phyloP scores from a whole-genome alignment of 345 rosid species.

The Hibiscus syriacus region DNA sequence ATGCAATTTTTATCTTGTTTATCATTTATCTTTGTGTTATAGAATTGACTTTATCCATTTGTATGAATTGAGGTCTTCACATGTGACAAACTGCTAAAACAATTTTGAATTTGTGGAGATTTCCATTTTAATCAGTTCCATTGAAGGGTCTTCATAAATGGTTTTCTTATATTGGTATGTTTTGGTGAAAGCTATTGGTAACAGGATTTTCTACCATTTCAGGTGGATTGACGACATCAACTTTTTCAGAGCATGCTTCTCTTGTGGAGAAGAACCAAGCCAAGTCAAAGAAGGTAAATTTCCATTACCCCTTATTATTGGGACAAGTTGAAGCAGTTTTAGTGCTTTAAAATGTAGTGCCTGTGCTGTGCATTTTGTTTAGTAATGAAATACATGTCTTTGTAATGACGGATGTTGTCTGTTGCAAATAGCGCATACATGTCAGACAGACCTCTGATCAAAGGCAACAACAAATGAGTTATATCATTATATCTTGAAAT shows the following conservation, averaged over 20 bases:
- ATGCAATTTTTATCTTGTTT: no score
- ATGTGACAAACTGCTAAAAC: not conserved
- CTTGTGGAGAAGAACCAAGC: conserved; percentile 73
- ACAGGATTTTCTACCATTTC: conserved; percentile 12
- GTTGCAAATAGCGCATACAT: not conserved
- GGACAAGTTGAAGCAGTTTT: not conserved
- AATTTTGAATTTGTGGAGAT: not conserved
- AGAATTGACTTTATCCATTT: no score
- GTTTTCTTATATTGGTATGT: not conserved
- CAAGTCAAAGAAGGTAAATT: conserved; percentile 66
- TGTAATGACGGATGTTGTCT: not conserved
- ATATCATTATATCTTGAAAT: not conserved
- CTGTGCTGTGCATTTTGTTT: not conserved
- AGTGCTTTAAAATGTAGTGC: not conserved
- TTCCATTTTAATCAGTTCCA: not conserved
- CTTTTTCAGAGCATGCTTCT: conserved; percentile 68
- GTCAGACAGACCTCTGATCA: not conserved
- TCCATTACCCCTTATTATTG: not conserved
- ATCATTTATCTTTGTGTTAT: no score
- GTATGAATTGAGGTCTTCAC: not conserved
- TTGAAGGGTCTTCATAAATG: not conserved
- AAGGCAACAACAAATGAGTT: not conserved
- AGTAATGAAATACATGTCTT: not conserved
- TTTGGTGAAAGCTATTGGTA: conserved; percentile 4
- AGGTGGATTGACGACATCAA: conserved; percentile 46